phyloP scores from a whole-genome alignment of 139 green algal genomes.

The Coelastrella sp. region DNA sequence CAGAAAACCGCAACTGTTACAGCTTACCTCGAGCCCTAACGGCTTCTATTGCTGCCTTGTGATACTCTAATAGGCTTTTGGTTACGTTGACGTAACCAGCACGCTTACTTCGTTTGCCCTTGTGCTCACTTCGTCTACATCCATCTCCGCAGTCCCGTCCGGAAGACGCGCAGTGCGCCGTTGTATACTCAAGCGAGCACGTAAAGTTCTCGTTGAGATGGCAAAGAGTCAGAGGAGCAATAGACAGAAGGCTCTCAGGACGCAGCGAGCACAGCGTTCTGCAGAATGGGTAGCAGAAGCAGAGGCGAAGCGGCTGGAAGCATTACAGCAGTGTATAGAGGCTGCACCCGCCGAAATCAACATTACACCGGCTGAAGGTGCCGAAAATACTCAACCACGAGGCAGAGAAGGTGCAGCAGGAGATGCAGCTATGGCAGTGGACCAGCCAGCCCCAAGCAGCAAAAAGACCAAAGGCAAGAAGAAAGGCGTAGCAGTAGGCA shows the following conservation, averaged over 20 bases:
- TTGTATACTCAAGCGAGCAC: too few species aligned
- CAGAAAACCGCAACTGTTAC: too few species aligned
- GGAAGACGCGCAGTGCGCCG: too few species aligned
- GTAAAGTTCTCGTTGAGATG: too few species aligned
- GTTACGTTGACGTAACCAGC: too few species aligned
- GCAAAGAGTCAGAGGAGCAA: conserved; percentile 18
- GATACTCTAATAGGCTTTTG: too few species aligned
- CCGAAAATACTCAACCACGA: neutral
- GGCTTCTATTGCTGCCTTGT: too few species aligned
- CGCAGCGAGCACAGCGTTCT: conserved; percentile 20
- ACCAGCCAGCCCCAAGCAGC: neutral
- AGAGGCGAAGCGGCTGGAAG: conserved; percentile 35
- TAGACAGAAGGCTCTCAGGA: conserved; percentile 24
- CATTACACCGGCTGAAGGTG: conserved; percentile 8
- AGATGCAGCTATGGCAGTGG: conserved; percentile 11
- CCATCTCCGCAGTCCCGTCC: neutral
- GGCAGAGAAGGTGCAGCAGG: conserved; percentile 29
- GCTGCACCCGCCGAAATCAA: neutral
- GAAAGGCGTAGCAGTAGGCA: neutral
- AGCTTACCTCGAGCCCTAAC: too few species aligned
- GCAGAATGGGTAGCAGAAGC: conserved; percentile 36
- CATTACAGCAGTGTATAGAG: conserved; percentile 15
- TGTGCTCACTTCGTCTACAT: too few species aligned
- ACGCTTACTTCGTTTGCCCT: too few species aligned
- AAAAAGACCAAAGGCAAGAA: conserved; percentile 37